Evolutionary conservation across 1,139 yeast genomes (phyloP).

Genomic region (Sugiyamaella paludigena): DNA sequence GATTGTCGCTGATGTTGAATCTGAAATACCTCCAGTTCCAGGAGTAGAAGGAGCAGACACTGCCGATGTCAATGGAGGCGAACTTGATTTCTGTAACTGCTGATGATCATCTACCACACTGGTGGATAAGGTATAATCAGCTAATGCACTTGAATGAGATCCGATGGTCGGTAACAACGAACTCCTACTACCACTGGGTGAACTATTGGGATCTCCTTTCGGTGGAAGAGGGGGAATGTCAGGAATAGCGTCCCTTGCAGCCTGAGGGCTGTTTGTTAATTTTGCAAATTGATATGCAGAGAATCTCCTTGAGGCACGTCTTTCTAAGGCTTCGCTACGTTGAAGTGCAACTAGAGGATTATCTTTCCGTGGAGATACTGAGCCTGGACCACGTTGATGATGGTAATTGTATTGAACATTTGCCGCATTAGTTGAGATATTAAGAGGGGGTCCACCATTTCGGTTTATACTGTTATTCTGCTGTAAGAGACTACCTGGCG

Average conservation of each 20-base stretch:
- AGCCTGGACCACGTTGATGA: slow-evolving; percentile 5
- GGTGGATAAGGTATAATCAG: slow-evolving; percentile 31
- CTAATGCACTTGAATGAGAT: slow-evolving; percentile 27
- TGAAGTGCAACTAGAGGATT: slow-evolving; percentile 77
- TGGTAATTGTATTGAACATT: background rate
- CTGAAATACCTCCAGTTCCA: background rate
- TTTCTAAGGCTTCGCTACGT: slow-evolving; percentile 73
- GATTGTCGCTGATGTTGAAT: background rate
- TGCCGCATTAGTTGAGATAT: slow-evolving; percentile 1
- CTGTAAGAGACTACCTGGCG: background rate
- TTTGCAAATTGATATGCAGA: slow-evolving; percentile 93
- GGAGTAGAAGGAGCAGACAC: background rate
- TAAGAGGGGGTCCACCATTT: background rate
- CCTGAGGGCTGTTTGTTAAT: slow-evolving; percentile 48
- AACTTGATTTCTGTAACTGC: background rate
- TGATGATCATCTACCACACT: slow-evolving; percentile 16
- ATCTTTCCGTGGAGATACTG: slow-evolving; percentile 12
- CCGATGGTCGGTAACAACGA: slow-evolving; percentile 30
- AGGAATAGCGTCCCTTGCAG: slow-evolving; percentile 27
- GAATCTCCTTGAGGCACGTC: slow-evolving; percentile 88
- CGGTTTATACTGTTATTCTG: slow-evolving; percentile 1
- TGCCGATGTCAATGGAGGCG: background rate
- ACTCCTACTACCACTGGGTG: slow-evolving; percentile 5
- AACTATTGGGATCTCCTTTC: slow-evolving; percentile 3
- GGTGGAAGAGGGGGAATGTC: slow-evolving; percentile 35